These are phyloP conservation scores for Xylaria sp. DNA, from an alignment of 2,329 filamentous ascomycete species.

Conservation along the genomic window DNA sequence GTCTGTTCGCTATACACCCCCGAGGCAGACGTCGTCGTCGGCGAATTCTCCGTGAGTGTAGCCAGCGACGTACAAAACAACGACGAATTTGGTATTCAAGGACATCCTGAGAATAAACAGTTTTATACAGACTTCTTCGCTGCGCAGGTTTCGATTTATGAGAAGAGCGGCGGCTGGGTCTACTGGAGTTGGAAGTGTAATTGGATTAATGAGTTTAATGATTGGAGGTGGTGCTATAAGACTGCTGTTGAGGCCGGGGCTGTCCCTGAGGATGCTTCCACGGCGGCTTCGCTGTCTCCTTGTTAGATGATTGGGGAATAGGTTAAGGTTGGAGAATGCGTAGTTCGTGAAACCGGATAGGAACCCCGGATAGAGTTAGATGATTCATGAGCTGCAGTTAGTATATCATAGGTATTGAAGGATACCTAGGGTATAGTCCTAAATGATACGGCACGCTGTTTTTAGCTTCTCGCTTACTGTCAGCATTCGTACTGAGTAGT, in stretches of 20 bases:
- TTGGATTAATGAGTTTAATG: conserved; percentile 44
- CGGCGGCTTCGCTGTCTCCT: conserved; percentile 5
- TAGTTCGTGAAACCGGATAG: too few species aligned
- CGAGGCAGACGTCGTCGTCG: conserved; percentile 55
- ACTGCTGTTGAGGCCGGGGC: conserved; percentile 29
- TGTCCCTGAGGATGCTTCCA: conserved; percentile 19
- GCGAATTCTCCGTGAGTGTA: conserved; percentile 61
- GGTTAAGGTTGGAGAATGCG: too few species aligned
- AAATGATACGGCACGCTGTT: too few species aligned
- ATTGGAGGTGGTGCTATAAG: conserved; percentile 56
- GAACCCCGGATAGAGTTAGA: too few species aligned
- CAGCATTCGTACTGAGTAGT: too few species aligned
- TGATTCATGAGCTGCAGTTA: too few species aligned
- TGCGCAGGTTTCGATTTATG: conserved; percentile 59
- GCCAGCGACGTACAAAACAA: conserved; percentile 53
- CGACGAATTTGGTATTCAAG: conserved; percentile 41
- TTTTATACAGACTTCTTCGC: conserved; percentile 64
- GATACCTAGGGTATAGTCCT: too few species aligned
- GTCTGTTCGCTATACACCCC: conserved; percentile 50
- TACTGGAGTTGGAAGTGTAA: conserved; percentile 64
- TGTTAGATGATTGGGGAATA: conserved; percentile 4
- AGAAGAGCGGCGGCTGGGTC: conserved; percentile 57
- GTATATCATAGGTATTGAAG: too few species aligned
- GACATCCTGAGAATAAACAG: conserved; percentile 44
- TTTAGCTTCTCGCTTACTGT: too few species aligned